Conservation (phyloP, 192 early-diverging fungal genomes). For the Diversispora epigaea region DNA sequence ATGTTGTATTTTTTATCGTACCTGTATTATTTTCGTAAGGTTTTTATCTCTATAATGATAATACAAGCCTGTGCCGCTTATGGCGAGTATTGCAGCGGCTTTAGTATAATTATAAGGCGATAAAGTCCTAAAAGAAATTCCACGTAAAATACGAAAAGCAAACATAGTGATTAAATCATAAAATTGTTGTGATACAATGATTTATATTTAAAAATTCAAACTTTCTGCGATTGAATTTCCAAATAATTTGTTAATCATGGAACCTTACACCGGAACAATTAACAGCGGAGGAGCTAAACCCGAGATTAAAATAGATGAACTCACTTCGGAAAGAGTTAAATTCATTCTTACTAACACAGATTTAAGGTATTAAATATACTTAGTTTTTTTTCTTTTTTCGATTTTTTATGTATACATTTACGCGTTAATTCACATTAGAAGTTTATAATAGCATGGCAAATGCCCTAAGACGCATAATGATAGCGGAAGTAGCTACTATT, state of each 20-base stretch:
- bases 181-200: too few relatives aligned
- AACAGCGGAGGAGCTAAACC: conserved; percentile 35
- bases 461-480: conserved; percentile 91
- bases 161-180: too few relatives aligned
- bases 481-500: conserved; percentile 96
- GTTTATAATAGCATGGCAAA: conserved; percentile 74
- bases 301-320: conserved; percentile 58
- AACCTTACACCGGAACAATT: not conserved
- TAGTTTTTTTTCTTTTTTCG: not conserved
- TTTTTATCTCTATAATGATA: too few relatives aligned
- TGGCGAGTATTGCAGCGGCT: too few relatives aligned
- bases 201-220: too few relatives aligned
- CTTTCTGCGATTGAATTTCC: too few relatives aligned
- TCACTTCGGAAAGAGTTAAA: conserved; percentile 61
- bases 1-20: too few relatives aligned
- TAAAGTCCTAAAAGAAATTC: too few relatives aligned
- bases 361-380: conserved; percentile 52
- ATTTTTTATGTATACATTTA: conserved; percentile 2
- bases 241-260: not conserved
- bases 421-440: not conserved
- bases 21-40: too few relatives aligned
- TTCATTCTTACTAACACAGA: conserved; percentile 88
- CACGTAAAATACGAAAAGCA: too few relatives aligned
- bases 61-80: too few relatives aligned
- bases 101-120: too few relatives aligned